Percentiles rank a stretch among this genome's conserved stretches.
Conservation (phyloP, 2,329 filamentous ascomycete species). For the Fonsecaea pedrosoi region DNA sequence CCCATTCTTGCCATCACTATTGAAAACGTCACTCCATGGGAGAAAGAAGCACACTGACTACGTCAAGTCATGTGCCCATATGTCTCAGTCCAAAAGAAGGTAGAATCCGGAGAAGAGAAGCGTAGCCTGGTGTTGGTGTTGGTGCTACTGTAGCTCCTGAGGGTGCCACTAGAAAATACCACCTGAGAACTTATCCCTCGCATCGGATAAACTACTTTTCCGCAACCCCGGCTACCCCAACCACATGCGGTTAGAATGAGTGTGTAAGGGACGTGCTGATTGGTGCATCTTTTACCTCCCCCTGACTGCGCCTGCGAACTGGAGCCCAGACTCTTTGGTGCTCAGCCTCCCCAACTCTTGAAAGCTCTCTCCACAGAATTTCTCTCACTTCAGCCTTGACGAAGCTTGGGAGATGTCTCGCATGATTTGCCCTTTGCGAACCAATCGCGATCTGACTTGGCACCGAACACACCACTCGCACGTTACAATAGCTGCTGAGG, state of each 20-base stretch:
- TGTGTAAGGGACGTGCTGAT: not conserved
- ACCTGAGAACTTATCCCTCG: slow-evolving; percentile 7
- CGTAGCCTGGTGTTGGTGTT: not conserved
- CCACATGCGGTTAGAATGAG: slow-evolving; percentile 14
- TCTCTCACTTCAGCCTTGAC: slow-evolving; percentile 13
- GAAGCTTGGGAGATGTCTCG: slow-evolving; percentile 5
- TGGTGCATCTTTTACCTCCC: not conserved
- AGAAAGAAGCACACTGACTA: not conserved
- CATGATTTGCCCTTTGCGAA: slow-evolving; percentile 18
- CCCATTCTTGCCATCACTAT: not conserved
- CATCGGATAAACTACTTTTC: slow-evolving; percentile 15
- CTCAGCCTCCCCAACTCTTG: slow-evolving; percentile 1
- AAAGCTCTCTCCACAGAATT: not conserved
- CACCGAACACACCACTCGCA: not conserved
- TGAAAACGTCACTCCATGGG: not conserved
- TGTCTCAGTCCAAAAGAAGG: slow-evolving; percentile 1
- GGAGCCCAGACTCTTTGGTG: not conserved
- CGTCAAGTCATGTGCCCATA: not conserved
- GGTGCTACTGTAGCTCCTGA: not conserved
- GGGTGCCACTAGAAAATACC: slow-evolving; percentile 9
- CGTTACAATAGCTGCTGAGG: not conserved
- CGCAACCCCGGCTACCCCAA: not conserved
- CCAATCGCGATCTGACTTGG: slow-evolving; percentile 11
- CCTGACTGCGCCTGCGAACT: slow-evolving; percentile 1
- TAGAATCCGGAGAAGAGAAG: not conserved